Conservation (phyloP, 441 rosid species). For the Hura crepitans region DNA sequence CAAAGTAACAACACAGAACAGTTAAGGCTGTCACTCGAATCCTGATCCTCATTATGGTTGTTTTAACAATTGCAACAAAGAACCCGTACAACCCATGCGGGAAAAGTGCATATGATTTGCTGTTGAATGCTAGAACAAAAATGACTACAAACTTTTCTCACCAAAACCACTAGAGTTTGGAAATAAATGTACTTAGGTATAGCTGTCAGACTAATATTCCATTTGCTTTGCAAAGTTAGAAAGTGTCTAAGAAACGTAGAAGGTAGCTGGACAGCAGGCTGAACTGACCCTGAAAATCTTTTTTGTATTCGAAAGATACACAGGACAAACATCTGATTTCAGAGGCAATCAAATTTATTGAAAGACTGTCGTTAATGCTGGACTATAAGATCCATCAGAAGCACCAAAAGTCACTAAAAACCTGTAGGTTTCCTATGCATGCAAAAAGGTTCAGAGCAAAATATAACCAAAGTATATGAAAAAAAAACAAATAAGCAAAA, state of each 20-base stretch:
- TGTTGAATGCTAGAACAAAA: background rate
- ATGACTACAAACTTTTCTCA: background rate
- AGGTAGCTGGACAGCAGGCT: slow-evolving; percentile 6
- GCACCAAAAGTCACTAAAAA: background rate
- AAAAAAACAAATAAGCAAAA: slow-evolving; percentile 2
- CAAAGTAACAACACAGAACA: background rate
- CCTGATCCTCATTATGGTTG: background rate
- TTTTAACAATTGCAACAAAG: background rate
- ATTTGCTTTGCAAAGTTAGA: background rate
- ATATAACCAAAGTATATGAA: background rate
- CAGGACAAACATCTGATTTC: background rate
- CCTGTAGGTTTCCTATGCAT: background rate
- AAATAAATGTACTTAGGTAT: background rate
- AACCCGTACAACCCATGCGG: no score
- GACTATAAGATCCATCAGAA: background rate
- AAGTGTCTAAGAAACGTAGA: background rate
- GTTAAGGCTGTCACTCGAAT: background rate
- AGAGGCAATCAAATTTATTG: no score
- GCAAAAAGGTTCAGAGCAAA: background rate
- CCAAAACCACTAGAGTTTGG: slow-evolving; percentile 4
- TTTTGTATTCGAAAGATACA: background rate
- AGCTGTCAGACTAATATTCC: background rate
- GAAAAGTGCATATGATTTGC: background rate
- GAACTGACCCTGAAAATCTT: background rate
- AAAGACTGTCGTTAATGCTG: background rate